Conservation (phyloP, 2,329 filamentous ascomycete species). For the Colletotrichum sp. region DNA sequence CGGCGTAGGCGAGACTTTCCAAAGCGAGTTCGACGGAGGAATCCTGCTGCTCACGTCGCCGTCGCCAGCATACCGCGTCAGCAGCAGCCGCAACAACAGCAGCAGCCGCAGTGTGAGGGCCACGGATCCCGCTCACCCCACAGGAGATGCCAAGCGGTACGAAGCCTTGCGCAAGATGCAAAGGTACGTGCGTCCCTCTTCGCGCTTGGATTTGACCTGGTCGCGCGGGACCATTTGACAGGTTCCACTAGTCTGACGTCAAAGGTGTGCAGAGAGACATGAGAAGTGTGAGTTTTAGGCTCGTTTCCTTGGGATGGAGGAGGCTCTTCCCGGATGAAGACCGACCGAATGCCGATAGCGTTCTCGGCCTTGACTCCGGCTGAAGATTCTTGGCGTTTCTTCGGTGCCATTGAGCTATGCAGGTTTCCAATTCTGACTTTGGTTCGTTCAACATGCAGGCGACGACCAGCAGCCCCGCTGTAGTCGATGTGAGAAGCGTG, state of each 20-base stretch:
- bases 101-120: background rate
- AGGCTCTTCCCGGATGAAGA: background rate
- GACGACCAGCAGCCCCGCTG: constrained; percentile 43
- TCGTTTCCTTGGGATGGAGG: background rate
- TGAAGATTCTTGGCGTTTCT: background rate
- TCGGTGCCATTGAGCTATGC: background rate
- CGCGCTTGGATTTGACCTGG: background rate
- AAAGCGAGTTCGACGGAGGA: background rate
- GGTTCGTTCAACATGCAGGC: constrained; percentile 25
- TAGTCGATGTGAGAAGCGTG: constrained; percentile 36
- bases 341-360: background rate
- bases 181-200: constrained; percentile 21
- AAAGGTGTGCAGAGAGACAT: constrained; percentile 24
- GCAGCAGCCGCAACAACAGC: background rate
- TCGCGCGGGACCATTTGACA: background rate
- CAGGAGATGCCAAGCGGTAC: constrained; percentile 26
- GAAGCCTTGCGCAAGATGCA: constrained; percentile 27
- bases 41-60: background rate
- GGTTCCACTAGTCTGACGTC: background rate
- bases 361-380: background rate
- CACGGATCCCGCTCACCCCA: background rate
- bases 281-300: constrained; percentile 25
- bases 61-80: background rate
- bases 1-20: constrained; percentile 7
- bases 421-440: background rate